A percentile compares a stretch with the other conserved stretches of the same genome.
phyloP scores from a whole-genome alignment of 179 eudicot genomes.

The Gypsophila paniculata region DNA sequence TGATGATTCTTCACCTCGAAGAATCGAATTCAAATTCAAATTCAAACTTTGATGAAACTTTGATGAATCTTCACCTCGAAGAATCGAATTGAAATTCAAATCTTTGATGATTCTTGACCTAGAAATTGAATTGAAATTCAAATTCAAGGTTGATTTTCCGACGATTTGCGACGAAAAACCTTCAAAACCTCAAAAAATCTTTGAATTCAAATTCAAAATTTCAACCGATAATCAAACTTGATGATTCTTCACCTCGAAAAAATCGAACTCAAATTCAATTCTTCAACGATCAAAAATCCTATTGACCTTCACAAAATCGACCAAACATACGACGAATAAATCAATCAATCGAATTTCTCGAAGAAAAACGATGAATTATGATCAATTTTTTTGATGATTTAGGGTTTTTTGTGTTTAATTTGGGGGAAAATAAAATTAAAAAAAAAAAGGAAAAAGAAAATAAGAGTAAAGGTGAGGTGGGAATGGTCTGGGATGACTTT shows the following conservation, averaged over 20 bases:
- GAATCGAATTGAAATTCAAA: background rate
- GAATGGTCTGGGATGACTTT: conserved; percentile 16
- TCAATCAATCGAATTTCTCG: background rate
- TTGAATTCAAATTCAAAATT: too few species aligned
- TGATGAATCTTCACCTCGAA: background rate
- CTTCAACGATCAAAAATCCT: background rate
- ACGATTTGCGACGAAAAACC: too few species aligned
- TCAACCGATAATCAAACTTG: too few species aligned
- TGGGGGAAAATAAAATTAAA: background rate
- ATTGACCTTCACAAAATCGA: background rate
- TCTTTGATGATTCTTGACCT: background rate
- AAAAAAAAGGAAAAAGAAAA: too few species aligned
- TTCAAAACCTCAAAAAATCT: too few species aligned
- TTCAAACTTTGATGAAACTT: too few species aligned
- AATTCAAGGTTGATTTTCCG: background rate
- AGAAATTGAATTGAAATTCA: background rate
- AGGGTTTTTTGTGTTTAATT: background rate
- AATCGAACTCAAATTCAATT: background rate
- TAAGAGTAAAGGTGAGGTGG: conserved; percentile 12
- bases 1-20: too few species aligned
- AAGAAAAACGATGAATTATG: background rate
- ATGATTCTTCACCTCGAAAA: background rate
- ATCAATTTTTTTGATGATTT: background rate
- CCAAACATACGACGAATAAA: background rate
- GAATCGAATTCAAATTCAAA: too few species aligned